These are phyloP conservation scores for Agaricus blazei DNA, from an alignment of 768 basidiomycete genomes.

Conservation along the genomic window DNA sequence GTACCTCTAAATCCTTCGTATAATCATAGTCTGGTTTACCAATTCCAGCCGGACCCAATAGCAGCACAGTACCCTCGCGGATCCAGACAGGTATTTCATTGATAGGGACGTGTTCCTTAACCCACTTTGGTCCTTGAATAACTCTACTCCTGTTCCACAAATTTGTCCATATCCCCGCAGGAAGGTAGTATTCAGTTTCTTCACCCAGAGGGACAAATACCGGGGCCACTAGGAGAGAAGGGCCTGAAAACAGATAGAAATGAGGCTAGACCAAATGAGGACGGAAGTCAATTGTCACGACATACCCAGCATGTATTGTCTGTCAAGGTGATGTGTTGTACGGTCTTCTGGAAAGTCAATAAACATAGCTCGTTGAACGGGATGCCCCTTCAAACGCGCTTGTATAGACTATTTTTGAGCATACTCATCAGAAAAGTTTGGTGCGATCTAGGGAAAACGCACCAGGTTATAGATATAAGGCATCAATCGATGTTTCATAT, in stretches of 20 bases:
- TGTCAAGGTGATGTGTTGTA: slow-evolving; percentile 55
- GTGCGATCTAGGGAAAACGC: slow-evolving; percentile 12
- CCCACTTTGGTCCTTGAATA: slow-evolving; percentile 57
- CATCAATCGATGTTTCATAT: slow-evolving; percentile 67
- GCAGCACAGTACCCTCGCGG: slow-evolving; percentile 49
- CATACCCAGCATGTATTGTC: slow-evolving; percentile 48
- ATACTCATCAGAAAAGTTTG: not conserved
- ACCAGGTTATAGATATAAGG: slow-evolving; percentile 63
- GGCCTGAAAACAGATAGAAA: slow-evolving; percentile 27
- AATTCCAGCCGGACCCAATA: slow-evolving; percentile 48
- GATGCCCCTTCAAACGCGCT: slow-evolving; percentile 47
- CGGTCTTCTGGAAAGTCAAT: slow-evolving; percentile 56
- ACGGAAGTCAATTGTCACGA: not conserved
- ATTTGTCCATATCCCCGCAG: slow-evolving; percentile 56
- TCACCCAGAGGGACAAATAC: slow-evolving; percentile 52
- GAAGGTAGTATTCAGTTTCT: slow-evolving; percentile 56
- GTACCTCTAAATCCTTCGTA: slow-evolving; percentile 40
- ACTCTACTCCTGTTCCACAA: slow-evolving; percentile 50
- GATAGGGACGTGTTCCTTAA: slow-evolving; percentile 57
- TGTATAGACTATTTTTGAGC: slow-evolving; percentile 39
- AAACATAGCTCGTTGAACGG: slow-evolving; percentile 63
- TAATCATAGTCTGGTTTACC: slow-evolving; percentile 62
- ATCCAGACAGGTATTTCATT: slow-evolving; percentile 68
- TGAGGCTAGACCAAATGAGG: not conserved
- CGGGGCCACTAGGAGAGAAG: slow-evolving; percentile 56